Conservation (phyloP, 2,329 filamentous ascomycete species). For the Periconia macrospinosa region DNA sequence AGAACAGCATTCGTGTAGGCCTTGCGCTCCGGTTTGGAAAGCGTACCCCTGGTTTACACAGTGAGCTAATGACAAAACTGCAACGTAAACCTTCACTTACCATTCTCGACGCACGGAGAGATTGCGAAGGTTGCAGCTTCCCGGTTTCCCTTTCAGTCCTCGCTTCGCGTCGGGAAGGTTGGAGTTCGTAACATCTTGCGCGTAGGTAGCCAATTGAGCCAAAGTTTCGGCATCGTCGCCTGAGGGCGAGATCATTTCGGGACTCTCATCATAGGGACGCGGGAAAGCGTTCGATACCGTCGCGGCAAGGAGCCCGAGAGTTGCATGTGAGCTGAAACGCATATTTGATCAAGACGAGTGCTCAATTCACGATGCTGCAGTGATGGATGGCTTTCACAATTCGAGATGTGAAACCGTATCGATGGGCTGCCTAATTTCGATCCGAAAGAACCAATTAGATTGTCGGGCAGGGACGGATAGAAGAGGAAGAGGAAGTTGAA, state of each 20-base stretch:
- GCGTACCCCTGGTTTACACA: conserved; percentile 7
- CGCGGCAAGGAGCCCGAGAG: conserved; percentile 25
- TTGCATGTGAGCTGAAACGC: conserved; percentile 26
- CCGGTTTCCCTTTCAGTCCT: conserved; percentile 18
- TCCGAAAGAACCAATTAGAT: neutral
- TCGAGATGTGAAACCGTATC: neutral
- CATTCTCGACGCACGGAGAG: conserved; percentile 32
- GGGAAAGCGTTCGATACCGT: conserved; percentile 28
- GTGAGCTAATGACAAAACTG: neutral
- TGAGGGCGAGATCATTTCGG: conserved; percentile 20
- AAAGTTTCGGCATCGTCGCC: conserved; percentile 22
- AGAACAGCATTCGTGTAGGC: conserved; percentile 20
- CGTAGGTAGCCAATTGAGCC: conserved; percentile 28
- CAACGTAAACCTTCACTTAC: conserved; percentile 11
- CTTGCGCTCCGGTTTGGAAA: conserved; percentile 12
- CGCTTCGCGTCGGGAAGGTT: conserved; percentile 13
- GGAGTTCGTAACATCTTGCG: conserved; percentile 19
- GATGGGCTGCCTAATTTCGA: neutral
- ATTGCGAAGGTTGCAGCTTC: conserved; percentile 25
- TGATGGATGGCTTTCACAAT: neutral
- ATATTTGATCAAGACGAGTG: conserved; percentile 13
- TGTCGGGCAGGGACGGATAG: neutral
- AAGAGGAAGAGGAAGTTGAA: neutral
- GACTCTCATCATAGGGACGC: conserved; percentile 18
- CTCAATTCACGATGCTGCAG: neutral